Percentiles rank a stretch among this genome's conserved stretches.
These are phyloP conservation scores for Paramyrothecium roridum DNA, from an alignment of 2,329 filamentous ascomycete genomes.

Conservation along the genomic window DNA sequence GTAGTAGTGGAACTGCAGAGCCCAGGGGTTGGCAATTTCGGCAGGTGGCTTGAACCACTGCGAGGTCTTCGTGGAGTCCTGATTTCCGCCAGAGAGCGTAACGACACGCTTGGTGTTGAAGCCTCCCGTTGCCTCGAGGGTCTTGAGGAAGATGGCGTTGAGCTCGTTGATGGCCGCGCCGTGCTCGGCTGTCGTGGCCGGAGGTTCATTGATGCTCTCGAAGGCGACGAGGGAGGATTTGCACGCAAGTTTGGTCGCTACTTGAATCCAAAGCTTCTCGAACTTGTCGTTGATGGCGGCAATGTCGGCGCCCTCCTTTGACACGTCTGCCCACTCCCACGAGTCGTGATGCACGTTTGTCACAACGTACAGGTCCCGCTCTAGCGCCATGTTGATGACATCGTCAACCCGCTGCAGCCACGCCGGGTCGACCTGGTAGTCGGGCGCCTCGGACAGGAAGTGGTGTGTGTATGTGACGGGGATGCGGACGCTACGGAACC, in stretches of 20 bases:
- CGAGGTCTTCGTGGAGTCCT: slow-evolving; percentile 50
- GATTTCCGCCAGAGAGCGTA: slow-evolving; percentile 47
- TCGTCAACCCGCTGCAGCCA: slow-evolving; percentile 57
- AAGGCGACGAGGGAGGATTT: slow-evolving; percentile 52
- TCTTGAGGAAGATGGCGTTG: slow-evolving; percentile 53
- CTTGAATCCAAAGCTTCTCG: slow-evolving; percentile 54
- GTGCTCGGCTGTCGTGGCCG: slow-evolving; percentile 47
- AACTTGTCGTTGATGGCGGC: slow-evolving; percentile 55
- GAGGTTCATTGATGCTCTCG: slow-evolving; percentile 59
- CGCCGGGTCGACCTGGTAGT: slow-evolving; percentile 48
- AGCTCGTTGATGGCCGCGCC: slow-evolving; percentile 50
- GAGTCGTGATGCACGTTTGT: slow-evolving; percentile 60
- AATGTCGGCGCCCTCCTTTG: slow-evolving; percentile 39
- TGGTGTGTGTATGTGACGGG: slow-evolving; percentile 59
- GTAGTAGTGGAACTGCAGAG: slow-evolving; percentile 62
- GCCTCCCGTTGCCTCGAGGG: slow-evolving; percentile 50
- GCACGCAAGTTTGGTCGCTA: slow-evolving; percentile 50
- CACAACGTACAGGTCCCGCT: slow-evolving; percentile 47
- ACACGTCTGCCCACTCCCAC: slow-evolving; percentile 56
- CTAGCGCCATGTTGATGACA: slow-evolving; percentile 53
- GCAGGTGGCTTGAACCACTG: slow-evolving; percentile 49
- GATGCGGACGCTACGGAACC: slow-evolving; percentile 56
- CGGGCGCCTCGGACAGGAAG: slow-evolving; percentile 45
- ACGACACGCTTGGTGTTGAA: slow-evolving; percentile 54
- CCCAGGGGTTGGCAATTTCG: slow-evolving; percentile 53